Percentiles rank a stretch among this genome's conserved stretches.
These are phyloP conservation scores for Penicillium palitans DNA, from an alignment of 2,329 filamentous ascomycete species.

Conservation along the genomic window DNA sequence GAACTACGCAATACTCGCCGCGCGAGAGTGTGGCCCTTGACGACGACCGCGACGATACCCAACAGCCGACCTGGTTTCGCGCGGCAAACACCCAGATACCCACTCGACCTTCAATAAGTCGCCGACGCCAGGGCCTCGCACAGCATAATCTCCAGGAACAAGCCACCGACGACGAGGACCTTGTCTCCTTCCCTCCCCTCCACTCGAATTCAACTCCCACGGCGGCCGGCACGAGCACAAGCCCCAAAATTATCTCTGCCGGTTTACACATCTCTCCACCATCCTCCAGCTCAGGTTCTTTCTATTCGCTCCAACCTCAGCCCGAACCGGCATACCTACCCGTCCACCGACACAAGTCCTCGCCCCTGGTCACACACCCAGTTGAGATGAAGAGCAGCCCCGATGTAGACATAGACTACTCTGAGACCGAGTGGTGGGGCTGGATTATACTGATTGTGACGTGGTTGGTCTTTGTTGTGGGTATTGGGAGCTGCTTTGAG, in stretches of 20 bases:
- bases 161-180: conserved; percentile 82
- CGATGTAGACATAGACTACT: conserved; percentile 72
- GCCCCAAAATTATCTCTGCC: conserved; percentile 17
- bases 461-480: conserved; percentile 93
- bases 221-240: conserved; percentile 14
- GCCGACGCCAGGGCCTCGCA: conserved; percentile 42
- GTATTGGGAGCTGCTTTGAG: conserved; percentile 92
- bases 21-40: conserved; percentile 16
- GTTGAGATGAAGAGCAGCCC: conserved; percentile 39
- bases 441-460: conserved; percentile 90
- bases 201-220: conserved; percentile 32
- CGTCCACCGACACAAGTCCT: conserved; percentile 37
- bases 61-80: conserved; percentile 23
- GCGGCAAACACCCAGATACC: conserved; percentile 18
- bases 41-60: conserved; percentile 9
- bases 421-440: conserved; percentile 96
- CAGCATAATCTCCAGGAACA: conserved; percentile 64
- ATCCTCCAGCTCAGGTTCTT: conserved; percentile 64
- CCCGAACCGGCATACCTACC: conserved; percentile 37
- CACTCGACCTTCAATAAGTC: conserved; percentile 27
- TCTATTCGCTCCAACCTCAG: conserved; percentile 52
- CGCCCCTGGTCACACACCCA: conserved; percentile 40
- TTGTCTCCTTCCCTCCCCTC: conserved; percentile 62
- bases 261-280: conserved; percentile 39
- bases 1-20: conserved; percentile 5